phyloP scores from a whole-genome alignment of 192 early-diverging fungal species.

The Backusella macrospora region DNA sequence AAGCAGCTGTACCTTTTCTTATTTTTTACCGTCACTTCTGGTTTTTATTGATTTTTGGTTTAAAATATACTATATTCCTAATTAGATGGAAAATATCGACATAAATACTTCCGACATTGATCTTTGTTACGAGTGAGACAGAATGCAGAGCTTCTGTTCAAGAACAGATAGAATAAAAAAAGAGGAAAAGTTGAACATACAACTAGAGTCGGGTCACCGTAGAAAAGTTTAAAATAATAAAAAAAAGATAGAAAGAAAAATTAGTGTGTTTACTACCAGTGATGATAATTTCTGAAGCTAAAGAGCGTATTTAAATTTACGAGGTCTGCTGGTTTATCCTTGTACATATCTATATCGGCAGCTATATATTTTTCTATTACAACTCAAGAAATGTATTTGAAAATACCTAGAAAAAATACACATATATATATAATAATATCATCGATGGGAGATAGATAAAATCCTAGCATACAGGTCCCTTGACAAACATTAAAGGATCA shows the following conservation, averaged over 20 bases:
- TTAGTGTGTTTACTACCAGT: neutral
- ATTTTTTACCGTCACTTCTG: neutral
- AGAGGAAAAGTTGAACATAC: neutral
- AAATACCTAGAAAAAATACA: neutral
- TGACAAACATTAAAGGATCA: neutral
- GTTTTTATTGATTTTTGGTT: neutral
- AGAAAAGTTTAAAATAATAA: neutral
- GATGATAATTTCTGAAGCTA: neutral
- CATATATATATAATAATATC: neutral
- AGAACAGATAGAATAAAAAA: neutral
- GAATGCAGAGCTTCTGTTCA: neutral
- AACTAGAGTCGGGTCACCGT: slow-evolving; percentile 5
- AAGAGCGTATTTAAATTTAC: neutral
- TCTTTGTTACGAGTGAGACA: neutral
- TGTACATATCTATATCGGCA: neutral
- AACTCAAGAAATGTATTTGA: neutral
- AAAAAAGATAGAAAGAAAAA: neutral
- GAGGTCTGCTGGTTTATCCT: too few relatives aligned
- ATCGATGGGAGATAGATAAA: neutral
- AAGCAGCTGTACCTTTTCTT: neutral
- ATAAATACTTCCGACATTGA: neutral
- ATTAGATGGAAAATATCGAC: neutral
- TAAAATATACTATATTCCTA: neutral
- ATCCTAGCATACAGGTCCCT: neutral
- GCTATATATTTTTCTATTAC: neutral